Evolutionary conservation across 768 basidiomycete genomes (phyloP).

Genomic region (Trametes villosa): DNA sequence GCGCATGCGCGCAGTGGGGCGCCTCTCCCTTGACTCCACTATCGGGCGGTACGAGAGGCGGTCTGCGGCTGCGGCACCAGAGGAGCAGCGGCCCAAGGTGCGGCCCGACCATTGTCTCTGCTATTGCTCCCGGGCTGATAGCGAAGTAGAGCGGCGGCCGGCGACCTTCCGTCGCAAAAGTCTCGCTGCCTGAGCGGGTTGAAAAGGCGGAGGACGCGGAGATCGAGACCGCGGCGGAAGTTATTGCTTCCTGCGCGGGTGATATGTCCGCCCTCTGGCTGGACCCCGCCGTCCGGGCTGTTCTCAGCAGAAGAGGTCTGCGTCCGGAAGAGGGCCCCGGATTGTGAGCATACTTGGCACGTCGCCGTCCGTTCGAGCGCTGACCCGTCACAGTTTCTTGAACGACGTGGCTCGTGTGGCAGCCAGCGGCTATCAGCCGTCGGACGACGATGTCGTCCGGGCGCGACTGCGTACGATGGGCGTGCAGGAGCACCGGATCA

Average conservation of each 20-base stretch:
- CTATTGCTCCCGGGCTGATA: neutral
- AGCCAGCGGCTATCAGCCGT: slow-evolving; percentile 63
- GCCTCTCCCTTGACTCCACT: slow-evolving; percentile 15
- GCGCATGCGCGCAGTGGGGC: slow-evolving; percentile 19
- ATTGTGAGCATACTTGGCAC: slow-evolving; percentile 55
- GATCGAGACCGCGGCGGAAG: slow-evolving; percentile 59
- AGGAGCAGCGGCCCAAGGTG: slow-evolving; percentile 6
- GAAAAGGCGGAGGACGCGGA: slow-evolving; percentile 12
- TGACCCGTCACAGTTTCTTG: slow-evolving; percentile 55
- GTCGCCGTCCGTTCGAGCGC: neutral
- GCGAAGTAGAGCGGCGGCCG: neutral
- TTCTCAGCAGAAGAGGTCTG: slow-evolving; percentile 47
- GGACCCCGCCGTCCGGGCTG: slow-evolving; percentile 61
- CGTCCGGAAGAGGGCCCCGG: slow-evolving; percentile 72
- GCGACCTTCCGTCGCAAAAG: neutral
- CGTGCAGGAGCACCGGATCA: slow-evolving; percentile 74
- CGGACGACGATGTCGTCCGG: slow-evolving; percentile 76
- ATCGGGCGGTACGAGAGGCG: slow-evolving; percentile 13
- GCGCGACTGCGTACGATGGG: slow-evolving; percentile 80
- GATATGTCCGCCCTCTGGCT: slow-evolving; percentile 72
- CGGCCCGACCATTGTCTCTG: neutral
- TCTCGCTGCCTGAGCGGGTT: neutral
- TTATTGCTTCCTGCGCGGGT: slow-evolving; percentile 60
- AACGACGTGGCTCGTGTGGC: slow-evolving; percentile 72
- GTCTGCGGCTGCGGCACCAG: slow-evolving; percentile 2